phyloP scores from a whole-genome alignment of 768 basidiomycete species.

The Amanita pseudoporphyria region DNA sequence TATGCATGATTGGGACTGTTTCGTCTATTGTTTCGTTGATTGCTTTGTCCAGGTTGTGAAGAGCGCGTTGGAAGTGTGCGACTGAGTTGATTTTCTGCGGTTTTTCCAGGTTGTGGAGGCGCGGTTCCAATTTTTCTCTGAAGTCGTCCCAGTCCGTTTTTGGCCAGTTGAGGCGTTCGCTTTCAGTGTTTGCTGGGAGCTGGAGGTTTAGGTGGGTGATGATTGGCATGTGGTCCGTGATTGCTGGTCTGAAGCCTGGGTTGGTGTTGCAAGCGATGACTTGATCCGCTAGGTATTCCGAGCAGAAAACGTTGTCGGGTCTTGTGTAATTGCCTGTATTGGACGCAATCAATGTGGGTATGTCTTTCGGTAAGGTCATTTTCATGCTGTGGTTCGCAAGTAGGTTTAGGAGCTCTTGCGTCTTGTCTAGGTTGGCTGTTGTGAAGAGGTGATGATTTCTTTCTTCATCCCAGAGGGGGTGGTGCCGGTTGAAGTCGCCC shows the following conservation, averaged over 20 bases:
- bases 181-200: neutral
- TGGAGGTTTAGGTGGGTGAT: neutral
- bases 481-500: too few relatives aligned
- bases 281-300: too few relatives aligned
- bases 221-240: neutral
- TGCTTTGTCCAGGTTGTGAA: neutral
- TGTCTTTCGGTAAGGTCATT: too few relatives aligned
- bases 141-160: too few relatives aligned
- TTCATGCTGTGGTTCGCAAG: neutral
- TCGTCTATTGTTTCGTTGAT: neutral
- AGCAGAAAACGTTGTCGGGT: neutral
- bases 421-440: neutral
- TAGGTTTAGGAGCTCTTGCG: neutral
- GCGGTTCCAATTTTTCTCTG: neutral
- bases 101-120: neutral
- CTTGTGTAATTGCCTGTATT: neutral
- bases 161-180: neutral
- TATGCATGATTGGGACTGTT: neutral
- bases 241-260: neutral
- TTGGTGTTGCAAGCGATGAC: neutral
- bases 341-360: neutral
- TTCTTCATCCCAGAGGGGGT: conserved; percentile 26
- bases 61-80: neutral
- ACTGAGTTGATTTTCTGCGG: neutral
- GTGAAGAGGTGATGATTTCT: conserved; percentile 15